Evolutionary conservation across 1,139 yeast species (phyloP).

Genomic region (Hansenula anomala): DNA sequence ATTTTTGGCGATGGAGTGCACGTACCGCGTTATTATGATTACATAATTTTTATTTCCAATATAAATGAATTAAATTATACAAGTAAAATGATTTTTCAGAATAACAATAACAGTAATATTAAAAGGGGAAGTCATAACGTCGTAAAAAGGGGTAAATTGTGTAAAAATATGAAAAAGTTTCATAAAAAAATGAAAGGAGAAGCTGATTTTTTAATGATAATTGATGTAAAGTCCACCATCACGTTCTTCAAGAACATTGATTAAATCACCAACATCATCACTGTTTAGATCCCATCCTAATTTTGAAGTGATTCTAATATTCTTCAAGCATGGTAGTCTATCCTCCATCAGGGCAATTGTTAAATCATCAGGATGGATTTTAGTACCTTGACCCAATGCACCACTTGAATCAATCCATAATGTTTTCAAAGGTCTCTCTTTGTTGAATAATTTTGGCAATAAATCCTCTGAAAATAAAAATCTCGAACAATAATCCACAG

Average conservation of each 20-base stretch:
- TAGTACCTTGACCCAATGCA: slow-evolving; percentile 76
- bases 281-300: slow-evolving; percentile 85
- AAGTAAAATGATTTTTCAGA: no score
- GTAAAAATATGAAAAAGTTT: not conserved
- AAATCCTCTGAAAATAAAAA: slow-evolving; percentile 58
- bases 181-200: not conserved
- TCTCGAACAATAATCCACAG: slow-evolving; percentile 78
- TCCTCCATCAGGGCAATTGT: slow-evolving; percentile 80
- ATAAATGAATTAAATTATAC: no score
- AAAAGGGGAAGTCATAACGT: slow-evolving; percentile 4
- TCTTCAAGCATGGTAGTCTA: slow-evolving; percentile 61
- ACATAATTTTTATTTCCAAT: no score
- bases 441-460: slow-evolving; percentile 30
- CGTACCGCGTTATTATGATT: no score
- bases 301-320: slow-evolving; percentile 64
- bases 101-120: no score
- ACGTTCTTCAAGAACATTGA: slow-evolving; percentile 37
- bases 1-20: no score
- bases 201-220: slow-evolving; percentile 14
- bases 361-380: slow-evolving; percentile 82
- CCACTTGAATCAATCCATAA: slow-evolving; percentile 83
- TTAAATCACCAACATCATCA: slow-evolving; percentile 61
- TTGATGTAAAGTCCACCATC: slow-evolving; percentile 32
- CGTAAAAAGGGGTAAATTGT: not conserved
- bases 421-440: slow-evolving; percentile 48